Percentiles rank a stretch among this genome's conserved stretches.
phyloP scores from a whole-genome alignment of 2,329 filamentous ascomycete species.

The Beauveria varroae region DNA sequence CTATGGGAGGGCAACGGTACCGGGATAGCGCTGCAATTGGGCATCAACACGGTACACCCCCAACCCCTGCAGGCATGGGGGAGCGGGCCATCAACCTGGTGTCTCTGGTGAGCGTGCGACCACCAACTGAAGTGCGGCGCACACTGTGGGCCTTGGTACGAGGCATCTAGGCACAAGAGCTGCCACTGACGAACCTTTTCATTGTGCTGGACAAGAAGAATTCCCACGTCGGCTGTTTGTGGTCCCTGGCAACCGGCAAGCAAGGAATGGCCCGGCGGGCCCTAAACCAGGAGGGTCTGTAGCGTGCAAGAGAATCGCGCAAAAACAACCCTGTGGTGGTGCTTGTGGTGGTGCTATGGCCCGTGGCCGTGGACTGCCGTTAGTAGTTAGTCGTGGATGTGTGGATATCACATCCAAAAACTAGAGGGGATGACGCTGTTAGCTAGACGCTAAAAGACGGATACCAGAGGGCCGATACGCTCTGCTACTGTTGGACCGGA shows the following conservation, averaged over 20 bases:
- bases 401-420: conserved; percentile 1
- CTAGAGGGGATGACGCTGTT: not conserved
- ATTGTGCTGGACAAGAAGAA: not conserved
- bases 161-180: not conserved
- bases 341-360: not conserved
- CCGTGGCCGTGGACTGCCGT: not conserved
- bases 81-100: conserved; percentile 2
- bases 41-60: conserved; percentile 20
- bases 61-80: conserved; percentile 15
- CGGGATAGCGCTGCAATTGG: conserved; percentile 26
- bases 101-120: not conserved
- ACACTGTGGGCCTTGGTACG: not conserved
- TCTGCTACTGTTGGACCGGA: not conserved
- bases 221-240: conserved; percentile 12
- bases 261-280: conserved; percentile 11
- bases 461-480: not conserved
- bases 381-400: not conserved
- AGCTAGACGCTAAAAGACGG: not conserved
- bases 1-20: conserved; percentile 1
- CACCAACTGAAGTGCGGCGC: not conserved
- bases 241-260: conserved; percentile 12
- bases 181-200: not conserved
- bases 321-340: not conserved
- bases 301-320: not conserved
- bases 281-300: not conserved